Evolutionary conservation across 2,329 filamentous ascomycete genomes (phyloP).

Genomic region (Ophiostoma sp.): DNA sequence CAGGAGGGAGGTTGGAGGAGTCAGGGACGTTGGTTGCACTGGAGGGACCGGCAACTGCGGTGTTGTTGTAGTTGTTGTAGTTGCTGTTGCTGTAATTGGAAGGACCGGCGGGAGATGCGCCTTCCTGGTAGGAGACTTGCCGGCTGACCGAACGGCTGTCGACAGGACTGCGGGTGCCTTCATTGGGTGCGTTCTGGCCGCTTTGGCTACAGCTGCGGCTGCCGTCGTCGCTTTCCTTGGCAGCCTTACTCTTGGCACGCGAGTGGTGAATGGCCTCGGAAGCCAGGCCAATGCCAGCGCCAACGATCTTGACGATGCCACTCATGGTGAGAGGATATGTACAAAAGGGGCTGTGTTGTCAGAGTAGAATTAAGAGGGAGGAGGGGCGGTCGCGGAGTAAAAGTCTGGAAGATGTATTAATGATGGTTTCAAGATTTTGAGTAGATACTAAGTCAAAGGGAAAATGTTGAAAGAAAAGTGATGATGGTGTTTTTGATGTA

Average conservation of each 20-base stretch:
- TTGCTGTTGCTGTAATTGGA: neutral
- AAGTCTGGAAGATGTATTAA: neutral
- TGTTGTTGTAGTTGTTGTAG: neutral
- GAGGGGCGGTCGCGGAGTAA: neutral
- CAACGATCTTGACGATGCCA: slow-evolving; percentile 17
- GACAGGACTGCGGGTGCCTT: neutral
- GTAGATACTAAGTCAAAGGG: neutral
- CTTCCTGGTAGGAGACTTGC: neutral
- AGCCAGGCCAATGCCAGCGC: slow-evolving; percentile 30
- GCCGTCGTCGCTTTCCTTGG: neutral
- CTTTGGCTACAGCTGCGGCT: slow-evolving; percentile 12
- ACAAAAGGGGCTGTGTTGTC: neutral
- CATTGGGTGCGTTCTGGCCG: slow-evolving; percentile 2
- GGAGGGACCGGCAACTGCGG: neutral
- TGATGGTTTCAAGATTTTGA: neutral
- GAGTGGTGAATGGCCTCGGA: slow-evolving; percentile 32
- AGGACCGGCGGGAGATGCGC: neutral
- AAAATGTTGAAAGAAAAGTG: neutral
- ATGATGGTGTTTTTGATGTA: neutral
- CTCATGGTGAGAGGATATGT: neutral
- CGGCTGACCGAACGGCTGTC: slow-evolving; percentile 4
- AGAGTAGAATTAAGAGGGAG: neutral
- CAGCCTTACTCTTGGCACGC: slow-evolving; percentile 22
- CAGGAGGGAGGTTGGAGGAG: neutral
- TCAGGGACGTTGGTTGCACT: neutral